Evolutionary conservation across 192 early-diverging fungal species (phyloP).

Genomic region (Gaertneriomyces semiglobifer): DNA sequence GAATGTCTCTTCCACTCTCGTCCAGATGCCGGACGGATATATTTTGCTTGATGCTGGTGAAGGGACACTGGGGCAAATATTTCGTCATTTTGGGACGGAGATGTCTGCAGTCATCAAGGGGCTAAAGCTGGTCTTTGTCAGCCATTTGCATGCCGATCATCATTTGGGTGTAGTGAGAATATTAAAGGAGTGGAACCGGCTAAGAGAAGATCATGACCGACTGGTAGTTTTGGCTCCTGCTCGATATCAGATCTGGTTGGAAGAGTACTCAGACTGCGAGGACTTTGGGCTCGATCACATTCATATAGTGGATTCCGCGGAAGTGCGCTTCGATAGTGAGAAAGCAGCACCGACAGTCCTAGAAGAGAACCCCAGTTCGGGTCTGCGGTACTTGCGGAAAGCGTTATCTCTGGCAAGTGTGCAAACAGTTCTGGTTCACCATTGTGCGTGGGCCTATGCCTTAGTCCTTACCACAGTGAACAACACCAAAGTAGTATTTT

Average conservation of each 20-base stretch:
- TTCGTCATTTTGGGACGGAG: constrained; percentile 63
- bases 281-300: constrained; percentile 57
- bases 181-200: constrained; percentile 66
- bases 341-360: too few relatives aligned
- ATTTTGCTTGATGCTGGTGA: constrained; percentile 90
- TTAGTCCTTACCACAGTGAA: constrained; percentile 62
- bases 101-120: constrained; percentile 35
- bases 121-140: constrained; percentile 78
- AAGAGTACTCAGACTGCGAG: constrained; percentile 67
- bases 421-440: constrained; percentile 71
- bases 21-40: constrained; percentile 62
- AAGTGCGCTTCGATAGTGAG: constrained; percentile 32
- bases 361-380: too few relatives aligned
- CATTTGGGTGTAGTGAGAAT: constrained; percentile 81
- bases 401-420: constrained; percentile 55
- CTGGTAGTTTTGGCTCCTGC: constrained; percentile 54
- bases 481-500: constrained; percentile 78
- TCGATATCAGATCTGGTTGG: constrained; percentile 55
- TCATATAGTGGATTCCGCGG: constrained; percentile 50
- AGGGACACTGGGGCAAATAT: constrained; percentile 79
- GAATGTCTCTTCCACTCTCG: constrained; percentile 83
- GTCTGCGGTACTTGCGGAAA: constrained; percentile 1
- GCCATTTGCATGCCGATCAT: constrained; percentile 98
- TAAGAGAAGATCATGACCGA: constrained; percentile 28
- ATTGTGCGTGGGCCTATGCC: constrained; percentile 81